Evolutionary conservation across 805 yeast species (phyloP).

Genomic region (Starmerella sp.): DNA sequence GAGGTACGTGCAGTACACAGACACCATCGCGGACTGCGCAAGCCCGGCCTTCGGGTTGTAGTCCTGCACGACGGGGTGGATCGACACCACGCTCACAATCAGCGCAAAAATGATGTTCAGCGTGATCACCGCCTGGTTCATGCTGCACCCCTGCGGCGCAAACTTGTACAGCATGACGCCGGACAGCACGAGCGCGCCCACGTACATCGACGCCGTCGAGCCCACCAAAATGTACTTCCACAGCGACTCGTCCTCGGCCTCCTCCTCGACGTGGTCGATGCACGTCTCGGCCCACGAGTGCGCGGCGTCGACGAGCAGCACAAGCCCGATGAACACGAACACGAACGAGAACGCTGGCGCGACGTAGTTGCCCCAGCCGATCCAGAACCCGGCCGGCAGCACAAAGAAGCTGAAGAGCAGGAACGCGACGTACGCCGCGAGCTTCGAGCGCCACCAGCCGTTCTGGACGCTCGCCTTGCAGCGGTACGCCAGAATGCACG

Average conservation of each 20-base stretch:
- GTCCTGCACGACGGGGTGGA: conserved; percentile 78
- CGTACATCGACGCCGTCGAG: conserved; percentile 79
- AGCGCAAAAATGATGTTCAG: conserved; percentile 59
- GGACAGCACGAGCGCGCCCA: conserved; percentile 60
- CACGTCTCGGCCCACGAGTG: conserved; percentile 98
- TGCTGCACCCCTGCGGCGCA: conserved; percentile 67
- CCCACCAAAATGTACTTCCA: conserved; percentile 78
- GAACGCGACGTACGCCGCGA: conserved; percentile 40
- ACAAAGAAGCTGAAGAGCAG: conserved; percentile 52
- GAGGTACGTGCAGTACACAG: conserved; percentile 82
- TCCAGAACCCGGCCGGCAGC: conserved; percentile 77
- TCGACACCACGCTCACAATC: conserved; percentile 55
- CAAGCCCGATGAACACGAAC: conserved; percentile 80
- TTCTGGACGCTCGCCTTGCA: conserved; percentile 74
- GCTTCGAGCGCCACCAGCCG: conserved; percentile 78
- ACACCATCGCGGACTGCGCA: conserved; percentile 94
- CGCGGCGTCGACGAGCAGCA: conserved; percentile 88
- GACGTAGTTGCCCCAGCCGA: conserved; percentile 82
- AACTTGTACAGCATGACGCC: conserved; percentile 72
- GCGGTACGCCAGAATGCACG: conserved; percentile 49
- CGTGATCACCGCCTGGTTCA: conserved; percentile 81
- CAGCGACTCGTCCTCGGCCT: conserved; percentile 42
- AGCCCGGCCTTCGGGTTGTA: conserved; percentile 90
- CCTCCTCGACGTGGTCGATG: conserved; percentile 77
- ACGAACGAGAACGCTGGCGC: conserved; percentile 75